Percentiles rank a stretch among this genome's conserved stretches.
Evolutionary conservation across 202 grass and related monocot species (phyloP).

Genomic region (Setaria italica): DNA sequence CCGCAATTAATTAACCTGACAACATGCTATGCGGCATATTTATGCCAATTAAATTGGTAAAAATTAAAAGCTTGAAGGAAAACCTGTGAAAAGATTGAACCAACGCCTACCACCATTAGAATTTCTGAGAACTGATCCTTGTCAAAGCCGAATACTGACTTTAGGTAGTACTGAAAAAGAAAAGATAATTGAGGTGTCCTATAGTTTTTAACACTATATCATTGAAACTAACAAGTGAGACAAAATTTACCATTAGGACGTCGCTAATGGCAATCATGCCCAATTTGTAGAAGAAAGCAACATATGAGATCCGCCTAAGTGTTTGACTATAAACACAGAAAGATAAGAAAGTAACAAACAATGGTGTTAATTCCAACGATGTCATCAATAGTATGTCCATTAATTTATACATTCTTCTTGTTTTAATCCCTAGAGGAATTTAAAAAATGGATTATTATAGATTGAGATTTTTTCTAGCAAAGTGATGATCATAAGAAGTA

Average conservation of each 20-base stretch:
- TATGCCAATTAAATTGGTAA: background rate
- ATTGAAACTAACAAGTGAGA: background rate
- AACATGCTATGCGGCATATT: background rate
- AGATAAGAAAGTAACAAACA: background rate
- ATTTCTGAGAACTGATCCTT: slow-evolving; percentile 95
- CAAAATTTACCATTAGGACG: slow-evolving; percentile 65
- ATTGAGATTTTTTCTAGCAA: background rate
- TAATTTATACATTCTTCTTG: background rate
- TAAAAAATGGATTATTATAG: background rate
- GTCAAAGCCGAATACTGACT: slow-evolving; percentile 83
- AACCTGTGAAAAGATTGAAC: slow-evolving; percentile 90
- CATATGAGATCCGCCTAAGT: slow-evolving; percentile 61
- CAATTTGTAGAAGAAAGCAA: slow-evolving; percentile 87
- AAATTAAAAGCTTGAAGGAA: background rate
- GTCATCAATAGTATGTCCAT: background rate
- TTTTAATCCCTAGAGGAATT: background rate
- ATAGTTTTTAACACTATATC: slow-evolving; percentile 19
- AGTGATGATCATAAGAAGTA: background rate
- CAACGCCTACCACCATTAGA: slow-evolving; percentile 81
- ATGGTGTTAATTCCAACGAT: background rate
- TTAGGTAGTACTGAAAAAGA: slow-evolving; percentile 80
- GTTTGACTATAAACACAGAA: slow-evolving; percentile 56
- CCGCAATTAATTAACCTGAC: background rate
- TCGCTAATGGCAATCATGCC: slow-evolving; percentile 85
- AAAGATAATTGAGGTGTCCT: background rate